A percentile compares a stretch with the other conserved stretches of the same genome.
Evolutionary conservation across 1,284 basidiomycete genomes (phyloP).

Genomic region (Neotropicomus parvogracilis): DNA sequence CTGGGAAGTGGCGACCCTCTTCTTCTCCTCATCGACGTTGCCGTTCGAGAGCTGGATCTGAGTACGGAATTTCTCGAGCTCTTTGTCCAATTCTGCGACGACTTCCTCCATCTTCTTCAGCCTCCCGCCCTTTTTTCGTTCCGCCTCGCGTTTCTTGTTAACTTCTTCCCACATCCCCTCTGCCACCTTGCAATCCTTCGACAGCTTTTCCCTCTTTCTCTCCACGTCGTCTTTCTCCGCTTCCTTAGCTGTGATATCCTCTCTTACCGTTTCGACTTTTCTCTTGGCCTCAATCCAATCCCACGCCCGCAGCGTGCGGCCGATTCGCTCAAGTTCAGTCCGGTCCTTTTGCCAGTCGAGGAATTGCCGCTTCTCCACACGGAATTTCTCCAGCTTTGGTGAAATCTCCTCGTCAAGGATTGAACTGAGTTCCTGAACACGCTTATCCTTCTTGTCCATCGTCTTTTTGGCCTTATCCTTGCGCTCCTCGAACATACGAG

Average conservation of each 20-base stretch:
- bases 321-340: slow-evolving; percentile 87
- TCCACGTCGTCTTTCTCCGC: slow-evolving; percentile 45
- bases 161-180: slow-evolving; percentile 58
- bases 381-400: slow-evolving; percentile 90
- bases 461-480: slow-evolving; percentile 98
- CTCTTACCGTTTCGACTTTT: slow-evolving; percentile 45
- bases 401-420: slow-evolving; percentile 89
- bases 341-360: slow-evolving; percentile 90
- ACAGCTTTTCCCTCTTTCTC: slow-evolving; percentile 52
- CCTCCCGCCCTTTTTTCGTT: slow-evolving; percentile 72
- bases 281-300: slow-evolving; percentile 73
- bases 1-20: slow-evolving; percentile 53
- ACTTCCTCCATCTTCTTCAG: slow-evolving; percentile 74
- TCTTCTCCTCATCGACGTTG: slow-evolving; percentile 79
- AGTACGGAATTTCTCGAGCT: slow-evolving; percentile 82
- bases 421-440: slow-evolving; percentile 84
- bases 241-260: slow-evolving; percentile 52
- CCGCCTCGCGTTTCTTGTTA: slow-evolving; percentile 60
- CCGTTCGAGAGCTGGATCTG: slow-evolving; percentile 82
- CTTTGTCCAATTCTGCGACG: slow-evolving; percentile 78
- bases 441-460: slow-evolving; percentile 97
- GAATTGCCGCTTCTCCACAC: slow-evolving; percentile 87
- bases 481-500: slow-evolving; percentile 98
- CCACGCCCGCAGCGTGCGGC: slow-evolving; percentile 80
- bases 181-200: slow-evolving; percentile 45